Evolutionary conservation across 192 early-diverging fungal genomes (phyloP), one percentile per base, ranked within the genome.

Genomic region (Podila horticola): DNA sequence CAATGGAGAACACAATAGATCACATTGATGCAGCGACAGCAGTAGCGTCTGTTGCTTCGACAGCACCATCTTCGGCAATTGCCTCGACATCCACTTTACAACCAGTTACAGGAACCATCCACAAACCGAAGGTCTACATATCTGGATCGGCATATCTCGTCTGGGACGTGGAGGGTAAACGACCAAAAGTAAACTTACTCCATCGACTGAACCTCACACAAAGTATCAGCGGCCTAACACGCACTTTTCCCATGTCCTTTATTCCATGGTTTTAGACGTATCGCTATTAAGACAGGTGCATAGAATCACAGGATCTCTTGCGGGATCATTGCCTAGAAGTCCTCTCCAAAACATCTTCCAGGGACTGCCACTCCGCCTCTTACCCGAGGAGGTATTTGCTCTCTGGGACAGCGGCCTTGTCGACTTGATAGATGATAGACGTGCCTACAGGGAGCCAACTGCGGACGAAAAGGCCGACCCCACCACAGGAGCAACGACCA

Each of bases 261-360:
- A 22, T 58, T 30, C 19, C 24, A 15, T 22, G 28, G 24, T 58
- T 33, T 17, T 55, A 90, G 88, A 88, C 76, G 87, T 90, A 4
- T 64, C 88, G 62, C 20, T 36, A 2, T 68, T 95, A 48, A 87
- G 94, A 28, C 83, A 71, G 17, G 66, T 86, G 12, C 73, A 89
- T 58, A 84, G 87, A 29, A 89, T 95, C 26, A 85, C 93, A 17
- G 94, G 94, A 10, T 85, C 92, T 0, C 76, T 95, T 17, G 82
- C 90, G 8, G 95, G 93, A 5, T 89, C 88, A 15, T 83, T 95
- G 2, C 91, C 93, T 9, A 71, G 86, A 15, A 88, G 86, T 63
- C 92, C 95, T 0, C 74, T 91, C 68, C 95, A 96, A 79, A 96
- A 94, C 82, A 86, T 84, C 19, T 94, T 91, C 74, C 91, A 90